Conservation (phyloP, 2,329 filamentous ascomycete species). For the Diplodia intermedia region DNA sequence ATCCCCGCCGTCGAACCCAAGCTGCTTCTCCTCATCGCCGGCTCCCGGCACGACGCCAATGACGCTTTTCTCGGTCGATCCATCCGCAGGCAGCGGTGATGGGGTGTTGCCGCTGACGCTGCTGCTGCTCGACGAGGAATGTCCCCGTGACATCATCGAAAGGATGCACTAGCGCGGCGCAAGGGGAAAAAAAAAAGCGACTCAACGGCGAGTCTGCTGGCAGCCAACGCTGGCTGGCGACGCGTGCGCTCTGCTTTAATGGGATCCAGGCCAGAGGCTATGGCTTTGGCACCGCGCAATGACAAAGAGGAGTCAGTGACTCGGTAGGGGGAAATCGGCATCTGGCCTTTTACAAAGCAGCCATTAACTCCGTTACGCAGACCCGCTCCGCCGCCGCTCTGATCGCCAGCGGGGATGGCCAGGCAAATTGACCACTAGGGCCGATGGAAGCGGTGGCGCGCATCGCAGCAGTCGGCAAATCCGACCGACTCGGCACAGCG, state of each 20-base stretch:
- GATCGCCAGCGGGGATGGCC: constrained; percentile 23
- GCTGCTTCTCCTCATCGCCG: constrained; percentile 24
- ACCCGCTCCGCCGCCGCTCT: constrained; percentile 13
- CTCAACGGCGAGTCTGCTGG: neutral
- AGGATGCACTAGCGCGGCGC: constrained; percentile 12
- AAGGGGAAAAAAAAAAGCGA: neutral
- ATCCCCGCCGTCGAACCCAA: constrained; percentile 13
- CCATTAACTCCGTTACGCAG: constrained; percentile 26
- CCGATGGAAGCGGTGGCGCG: constrained; percentile 16
- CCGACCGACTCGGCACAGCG: neutral
- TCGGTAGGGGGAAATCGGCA: neutral
- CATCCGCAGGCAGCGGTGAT: constrained; percentile 14
- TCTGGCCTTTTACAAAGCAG: constrained; percentile 27
- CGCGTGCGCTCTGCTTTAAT: neutral
- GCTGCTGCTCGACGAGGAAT: constrained; percentile 6
- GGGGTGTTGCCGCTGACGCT: constrained; percentile 1
- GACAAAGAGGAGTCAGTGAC: neutral
- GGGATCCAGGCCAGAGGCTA: neutral
- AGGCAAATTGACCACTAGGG: neutral
- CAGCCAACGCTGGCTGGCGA: neutral
- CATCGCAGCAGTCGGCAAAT: constrained; percentile 9
- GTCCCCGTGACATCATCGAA: constrained; percentile 18
- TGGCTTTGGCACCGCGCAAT: neutral
- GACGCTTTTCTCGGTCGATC: constrained; percentile 19
- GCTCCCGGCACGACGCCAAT: neutral